Evolutionary conservation across 2,329 filamentous ascomycete genomes (phyloP), one percentile per base, ranked within the genome.

Genomic region (Colletotrichum limetticola): DNA sequence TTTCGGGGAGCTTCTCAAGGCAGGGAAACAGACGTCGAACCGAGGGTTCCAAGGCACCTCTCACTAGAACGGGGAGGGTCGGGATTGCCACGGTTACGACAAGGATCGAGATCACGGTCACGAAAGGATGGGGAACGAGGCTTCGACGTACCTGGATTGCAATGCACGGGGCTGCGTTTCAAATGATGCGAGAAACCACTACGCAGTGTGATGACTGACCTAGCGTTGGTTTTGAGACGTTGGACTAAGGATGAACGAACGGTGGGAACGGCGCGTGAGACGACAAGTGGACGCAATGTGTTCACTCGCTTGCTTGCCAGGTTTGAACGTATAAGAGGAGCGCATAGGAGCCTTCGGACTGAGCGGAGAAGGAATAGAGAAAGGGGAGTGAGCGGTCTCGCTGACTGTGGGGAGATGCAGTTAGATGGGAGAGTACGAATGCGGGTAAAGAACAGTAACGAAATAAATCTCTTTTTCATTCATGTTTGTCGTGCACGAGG

Each of bases 1-100:
- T 3, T 92, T 91, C 76, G 85, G 85, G 42, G 90, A 92, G 66
- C 84, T 92, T 66, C 82, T 86, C 65, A 90, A 90, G 79, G 82
- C 80, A 61, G 80, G 78, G 68, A 85, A 84, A 77, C 78, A 80
- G 59, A 52, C 66, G 24, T 49, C 66, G 58, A 78, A 76, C 5
- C 78, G 82, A 70, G 79, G 79, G 63, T 80, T 84, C 66, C 85
- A 65, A 24, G 66, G 66, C 14, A 37, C 66, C 35, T 65, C 70
- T 26, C 70, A 84, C 78, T 71, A 74, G 77, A 76, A 26, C 16
- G 16, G 68, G 71, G 49, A 57, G 28, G 22, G 5, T 24, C 16
- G 24, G 49, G 37, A 24, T 5, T 19, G 32, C 30, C 32, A 22
- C 35, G 28, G 55, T 59, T n/a, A 37, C 8, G 55, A 52, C 49